Base-by-base conservation (phyloP, 805 yeast genomes). In the Novakomyces olei region DNA sequence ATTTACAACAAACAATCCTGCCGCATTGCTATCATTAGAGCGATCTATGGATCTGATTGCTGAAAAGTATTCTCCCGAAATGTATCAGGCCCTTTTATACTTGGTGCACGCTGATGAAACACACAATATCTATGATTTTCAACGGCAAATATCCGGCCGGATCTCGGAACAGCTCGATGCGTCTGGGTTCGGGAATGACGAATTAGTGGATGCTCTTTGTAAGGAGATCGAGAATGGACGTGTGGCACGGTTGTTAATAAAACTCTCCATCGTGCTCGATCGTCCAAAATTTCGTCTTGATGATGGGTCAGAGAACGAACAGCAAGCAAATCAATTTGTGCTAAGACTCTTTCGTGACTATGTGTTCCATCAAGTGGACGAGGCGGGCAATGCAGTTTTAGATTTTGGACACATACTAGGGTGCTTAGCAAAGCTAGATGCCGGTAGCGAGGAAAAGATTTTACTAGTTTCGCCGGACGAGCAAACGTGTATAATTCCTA, bases 191-290 rank as follows among this genome's bases (percentile, higher is more conserved):
- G n/a, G n/a, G n/a, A n/a, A n/a, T n/a, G n/a, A n/a, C n/a, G n/a
- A n/a, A n/a, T n/a, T n/a, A n/a, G n/a, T n/a, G n/a, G n/a, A n/a
- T n/a, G n/a, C n/a, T n/a, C n/a, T n/a, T n/a, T n/a, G n/a, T n/a
- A n/a, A n/a, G n/a, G n/a, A n/a, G n/a, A n/a, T n/a, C n/a, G n/a
- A 88, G 49, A 88, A 88, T 50, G 88, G 77, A 3, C 61, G 96
- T 37, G 54, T 88, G 19, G 80, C 85, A 42, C 61, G 96, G 37
- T 59, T 88, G 27, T 56, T 85, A 46, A 60, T 81, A 37, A 88
- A 88, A 56, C 55, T 88, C 27, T 79, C 77, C 46, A 74, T 73
- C 41, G 67, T 80, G 18, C 58, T 72, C 37, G 83, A 76, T 39
- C 61, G 85, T 39, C 77, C 85, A 7, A 85, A 74, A 41, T n/a